phyloP scores from a whole-genome alignment of 2,329 filamentous ascomycete species.

The Teratosphaeria zuluensis region DNA sequence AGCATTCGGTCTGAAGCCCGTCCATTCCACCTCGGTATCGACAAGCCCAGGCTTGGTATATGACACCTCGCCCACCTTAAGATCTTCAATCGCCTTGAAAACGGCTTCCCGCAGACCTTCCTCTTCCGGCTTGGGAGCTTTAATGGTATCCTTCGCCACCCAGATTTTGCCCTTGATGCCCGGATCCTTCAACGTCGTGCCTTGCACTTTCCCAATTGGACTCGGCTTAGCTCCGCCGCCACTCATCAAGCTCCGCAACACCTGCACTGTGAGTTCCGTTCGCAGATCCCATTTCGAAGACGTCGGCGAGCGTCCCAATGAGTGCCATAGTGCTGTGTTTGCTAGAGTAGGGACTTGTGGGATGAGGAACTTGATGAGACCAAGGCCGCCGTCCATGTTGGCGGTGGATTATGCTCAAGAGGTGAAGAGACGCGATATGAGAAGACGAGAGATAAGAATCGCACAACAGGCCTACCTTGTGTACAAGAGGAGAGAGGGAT shows the following conservation, averaged over 20 bases:
- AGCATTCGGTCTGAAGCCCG: conserved; percentile 54
- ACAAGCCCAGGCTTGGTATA: conserved; percentile 43
- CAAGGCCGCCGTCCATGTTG: conserved; percentile 6
- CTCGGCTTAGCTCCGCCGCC: conserved; percentile 28
- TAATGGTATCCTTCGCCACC: conserved; percentile 62
- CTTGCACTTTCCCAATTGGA: conserved; percentile 55
- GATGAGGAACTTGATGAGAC: conserved; percentile 32
- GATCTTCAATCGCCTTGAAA: conserved; percentile 45
- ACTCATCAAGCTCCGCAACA: conserved; percentile 58
- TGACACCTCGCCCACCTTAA: conserved; percentile 35
- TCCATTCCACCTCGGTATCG: conserved; percentile 65
- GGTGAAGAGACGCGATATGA: background rate
- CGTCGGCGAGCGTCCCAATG: conserved; percentile 58
- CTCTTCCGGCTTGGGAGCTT: conserved; percentile 44
- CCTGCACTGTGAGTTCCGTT: conserved; percentile 60
- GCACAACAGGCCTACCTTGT: background rate
- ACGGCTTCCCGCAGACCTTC: conserved; percentile 46
- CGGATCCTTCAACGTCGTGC: conserved; percentile 50
- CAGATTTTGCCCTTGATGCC: conserved; percentile 72
- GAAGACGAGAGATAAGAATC: background rate
- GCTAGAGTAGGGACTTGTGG: conserved; percentile 52
- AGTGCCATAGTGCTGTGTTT: conserved; percentile 53
- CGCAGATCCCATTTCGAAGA: conserved; percentile 69
- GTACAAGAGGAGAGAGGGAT: background rate
- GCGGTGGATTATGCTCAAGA: background rate